Evolutionary conservation across 768 basidiomycete genomes (phyloP), one percentile per base, ranked within the genome.

Genomic region (Boletus reticulatus): DNA sequence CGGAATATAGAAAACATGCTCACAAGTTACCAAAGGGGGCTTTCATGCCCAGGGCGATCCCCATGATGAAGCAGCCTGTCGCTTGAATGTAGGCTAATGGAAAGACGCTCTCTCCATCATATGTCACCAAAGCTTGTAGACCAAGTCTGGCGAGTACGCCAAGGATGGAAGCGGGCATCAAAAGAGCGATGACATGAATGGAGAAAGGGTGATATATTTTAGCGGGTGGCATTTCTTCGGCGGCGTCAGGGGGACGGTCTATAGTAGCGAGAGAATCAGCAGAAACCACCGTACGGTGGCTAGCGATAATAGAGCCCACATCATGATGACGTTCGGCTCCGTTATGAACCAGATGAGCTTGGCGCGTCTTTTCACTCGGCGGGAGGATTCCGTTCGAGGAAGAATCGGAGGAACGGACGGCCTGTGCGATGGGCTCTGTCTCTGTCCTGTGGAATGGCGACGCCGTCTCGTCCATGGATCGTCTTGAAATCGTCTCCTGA

Each of bases 1-100:
- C 41, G 64, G 2, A 13, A 45, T 20, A 50, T 52, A 48, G 31
- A 53, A 48, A 58, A 22, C 50, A 27, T 29, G 67, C 92, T 72
- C 67, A 97, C 94, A 89, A 85, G 64, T 77, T 73, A 44, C 84
- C 83, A 13, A 99, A 76, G 9, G 86, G 82, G 48, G 84, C 82
- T 70, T 88, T 94, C 64, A 89, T 67, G 17, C 79, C 82, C 19
- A 93, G 65, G 9, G 79, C 80, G 50, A 92, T 73, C 3, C 97
- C 97, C 94, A 99, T 98, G 29, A 96, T 75, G 50, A 94, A 76
- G 73, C 95, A 98, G 17, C 97, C 97, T 1, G 87, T 74, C 0
- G 85, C 89, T 69, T 99, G 96, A 0, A 84, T 80, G 76, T 94
- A 98, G 5, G 87, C 84, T 22, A 98, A 75, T 3, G 89, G 78